A percentile compares a stretch with the other conserved stretches of the same genome.
These are phyloP conservation scores for Quercus tomentella DNA, from an alignment of 331 rosid genomes.

Conservation along the genomic window DNA sequence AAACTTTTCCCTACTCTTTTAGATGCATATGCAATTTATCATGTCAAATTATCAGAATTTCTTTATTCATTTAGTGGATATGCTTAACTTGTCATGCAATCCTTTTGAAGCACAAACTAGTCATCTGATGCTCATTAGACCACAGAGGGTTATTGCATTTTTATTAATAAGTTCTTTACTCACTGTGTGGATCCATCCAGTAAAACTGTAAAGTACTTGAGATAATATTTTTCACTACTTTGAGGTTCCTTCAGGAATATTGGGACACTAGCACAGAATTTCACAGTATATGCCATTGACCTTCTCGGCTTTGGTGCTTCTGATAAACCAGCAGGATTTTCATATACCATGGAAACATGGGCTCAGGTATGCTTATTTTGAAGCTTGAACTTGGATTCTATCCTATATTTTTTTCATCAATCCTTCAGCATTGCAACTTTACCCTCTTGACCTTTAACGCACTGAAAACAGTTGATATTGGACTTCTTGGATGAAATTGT, in stretches of 20 bases:
- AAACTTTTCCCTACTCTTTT: too few species aligned
- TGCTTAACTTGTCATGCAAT: too few species aligned
- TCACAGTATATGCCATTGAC: constrained; percentile 87
- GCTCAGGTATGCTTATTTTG: constrained; percentile 48
- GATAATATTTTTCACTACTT: background rate
- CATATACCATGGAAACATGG: constrained; percentile 92
- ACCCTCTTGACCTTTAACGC: background rate
- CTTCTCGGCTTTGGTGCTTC: constrained; percentile 98
- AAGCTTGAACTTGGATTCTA: background rate
- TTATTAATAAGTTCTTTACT: too few species aligned
- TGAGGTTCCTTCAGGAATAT: constrained; percentile 60
- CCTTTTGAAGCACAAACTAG: too few species aligned
- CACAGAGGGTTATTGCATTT: too few species aligned
- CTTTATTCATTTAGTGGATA: too few species aligned
- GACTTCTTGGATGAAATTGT: constrained; percentile 78
- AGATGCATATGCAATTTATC: too few species aligned
- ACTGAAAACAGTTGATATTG: constrained; percentile 62
- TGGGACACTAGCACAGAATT: constrained; percentile 43
- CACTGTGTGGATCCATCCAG: background rate
- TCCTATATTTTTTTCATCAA: background rate
- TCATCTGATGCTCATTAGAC: too few species aligned
- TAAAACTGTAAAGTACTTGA: background rate
- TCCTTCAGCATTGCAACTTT: constrained; percentile 3
- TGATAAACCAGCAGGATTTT: constrained; percentile 74
- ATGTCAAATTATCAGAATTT: too few species aligned